Evolutionary conservation across 805 yeast species (phyloP), one percentile per base, ranked within the genome.

Genomic region (Candida oleophila): DNA sequence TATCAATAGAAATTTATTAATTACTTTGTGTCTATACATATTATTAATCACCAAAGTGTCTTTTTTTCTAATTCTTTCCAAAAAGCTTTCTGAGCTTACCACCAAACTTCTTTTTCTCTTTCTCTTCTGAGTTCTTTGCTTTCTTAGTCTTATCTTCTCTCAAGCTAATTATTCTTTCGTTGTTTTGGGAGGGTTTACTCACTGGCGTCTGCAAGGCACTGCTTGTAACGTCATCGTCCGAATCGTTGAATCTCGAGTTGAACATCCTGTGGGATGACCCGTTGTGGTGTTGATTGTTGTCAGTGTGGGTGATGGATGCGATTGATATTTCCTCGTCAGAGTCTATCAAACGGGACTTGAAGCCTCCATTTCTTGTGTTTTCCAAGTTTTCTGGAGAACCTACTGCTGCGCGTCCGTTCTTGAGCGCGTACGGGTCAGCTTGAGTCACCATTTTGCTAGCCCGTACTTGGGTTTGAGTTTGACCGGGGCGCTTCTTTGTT

Each of bases 331-430:
- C 88, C 12, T 84, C 82, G 55, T 83, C 87, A 2, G 87, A 81
- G 57, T 84, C 89, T 3, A 69, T 71, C 50, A 82, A 77, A 54
- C 88, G 71, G 1, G 89, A 82, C 47, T 66, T 76, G 62, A 72
- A 77, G 1, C 62, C 64, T 20, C 19, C 30, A 16, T 34, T 34
- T 8, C 8, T 16, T 34, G 37, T 7, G 22, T 19, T 16, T 36
- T 16, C 14, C 4, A 19, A 9, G 18, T 21, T 25, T 15, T 39
- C 34, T n/a, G 42, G 40, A 3, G 45, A n/a, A 8, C 32, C 32
- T 38, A 4, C 40, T 30, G 14, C 39, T 36, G 9, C 43, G 9
- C n/a, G 34, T 12, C 15, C 44, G 39, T 7, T 41, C 39, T 15
- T 44, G 45, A 7, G 46, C 18, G 40, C 45, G 12, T 34, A 36